Percentiles rank a stretch among this genome's conserved stretches.
phyloP scores from a whole-genome alignment of 805 yeast species.

The Saccharomyces paradoxus region DNA sequence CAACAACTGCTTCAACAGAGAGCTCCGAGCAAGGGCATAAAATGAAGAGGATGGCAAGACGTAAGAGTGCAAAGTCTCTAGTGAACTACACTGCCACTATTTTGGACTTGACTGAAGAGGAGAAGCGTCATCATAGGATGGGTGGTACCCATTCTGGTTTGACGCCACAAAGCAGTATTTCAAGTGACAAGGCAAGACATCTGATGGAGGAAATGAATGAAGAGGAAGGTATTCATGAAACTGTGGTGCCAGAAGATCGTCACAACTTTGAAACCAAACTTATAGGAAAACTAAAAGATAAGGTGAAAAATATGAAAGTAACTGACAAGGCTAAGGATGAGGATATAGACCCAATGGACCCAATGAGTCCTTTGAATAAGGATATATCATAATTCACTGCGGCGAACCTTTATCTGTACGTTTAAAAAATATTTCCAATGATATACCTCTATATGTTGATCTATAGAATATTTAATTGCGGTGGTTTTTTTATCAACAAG shows the following conservation, averaged over 20 bases:
- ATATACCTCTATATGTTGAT: background rate
- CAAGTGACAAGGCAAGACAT: conserved; percentile 3
- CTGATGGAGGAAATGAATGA: conserved; percentile 7
- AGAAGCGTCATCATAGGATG: conserved; percentile 27
- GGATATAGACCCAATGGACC: background rate
- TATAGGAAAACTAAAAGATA: conserved; percentile 14
- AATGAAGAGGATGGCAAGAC: conserved; percentile 41
- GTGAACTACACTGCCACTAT: conserved; percentile 60
- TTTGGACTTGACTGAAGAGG: conserved; percentile 61
- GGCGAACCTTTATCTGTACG: background rate
- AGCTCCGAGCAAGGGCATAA: conserved; percentile 4
- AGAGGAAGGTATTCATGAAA: conserved; percentile 1
- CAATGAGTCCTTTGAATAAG: background rate
- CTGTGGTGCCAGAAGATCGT: background rate
- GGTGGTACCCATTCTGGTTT: conserved; percentile 18
- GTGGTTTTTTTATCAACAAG: background rate
- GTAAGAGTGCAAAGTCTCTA: conserved; percentile 68
- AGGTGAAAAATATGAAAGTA: conserved; percentile 11
- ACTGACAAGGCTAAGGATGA: conserved; percentile 2
- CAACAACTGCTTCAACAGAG: conserved; percentile 7
- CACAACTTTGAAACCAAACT: conserved; percentile 8
- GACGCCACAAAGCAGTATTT: conserved; percentile 21
- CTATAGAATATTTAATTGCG: background rate
- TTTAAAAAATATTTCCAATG: background rate
- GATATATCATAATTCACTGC: background rate